A percentile compares a stretch with the other conserved stretches of the same genome.
phyloP scores from a whole-genome alignment of 225 moss, liverwort and hornwort genomes.

The Marchantia paleacea region DNA sequence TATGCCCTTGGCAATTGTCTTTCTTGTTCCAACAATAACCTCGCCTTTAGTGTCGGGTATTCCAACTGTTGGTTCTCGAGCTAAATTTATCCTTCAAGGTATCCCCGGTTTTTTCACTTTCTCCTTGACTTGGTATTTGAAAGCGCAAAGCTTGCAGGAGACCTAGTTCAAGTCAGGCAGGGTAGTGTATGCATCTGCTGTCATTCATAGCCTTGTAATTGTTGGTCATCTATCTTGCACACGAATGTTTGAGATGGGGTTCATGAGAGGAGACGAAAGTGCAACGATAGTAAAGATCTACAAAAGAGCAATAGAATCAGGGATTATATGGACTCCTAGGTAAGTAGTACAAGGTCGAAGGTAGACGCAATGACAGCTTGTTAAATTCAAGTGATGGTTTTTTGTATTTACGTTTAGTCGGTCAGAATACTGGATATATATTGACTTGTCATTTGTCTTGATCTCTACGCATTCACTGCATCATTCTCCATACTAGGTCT shows the following conservation, averaged over 20 bases:
- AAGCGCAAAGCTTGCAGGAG: not conserved
- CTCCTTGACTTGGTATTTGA: not conserved
- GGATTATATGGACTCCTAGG: too few species aligned
- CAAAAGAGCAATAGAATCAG: too few species aligned
- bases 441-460: not conserved
- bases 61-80: slow-evolving; percentile 50
- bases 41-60: slow-evolving; percentile 58
- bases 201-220: too few species aligned
- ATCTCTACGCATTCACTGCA: not conserved
- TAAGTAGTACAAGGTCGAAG: too few species aligned
- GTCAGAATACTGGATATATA: not conserved
- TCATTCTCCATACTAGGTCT: not conserved
- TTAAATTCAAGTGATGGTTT: not conserved
- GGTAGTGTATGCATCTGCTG: too few species aligned
- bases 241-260: too few species aligned
- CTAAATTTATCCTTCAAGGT: slow-evolving; percentile 57
- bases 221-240: too few species aligned
- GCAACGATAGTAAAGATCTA: too few species aligned
- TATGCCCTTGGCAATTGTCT: slow-evolving; percentile 62
- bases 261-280: too few species aligned
- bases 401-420: not conserved
- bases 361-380: not conserved
- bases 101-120: not conserved
- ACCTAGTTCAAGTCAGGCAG: too few species aligned
- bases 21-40: slow-evolving; percentile 50